Evolutionary conservation across 2,329 filamentous ascomycete species (phyloP), one percentile per base, ranked within the genome.

Genomic region (Colletotrichum filicis): DNA sequence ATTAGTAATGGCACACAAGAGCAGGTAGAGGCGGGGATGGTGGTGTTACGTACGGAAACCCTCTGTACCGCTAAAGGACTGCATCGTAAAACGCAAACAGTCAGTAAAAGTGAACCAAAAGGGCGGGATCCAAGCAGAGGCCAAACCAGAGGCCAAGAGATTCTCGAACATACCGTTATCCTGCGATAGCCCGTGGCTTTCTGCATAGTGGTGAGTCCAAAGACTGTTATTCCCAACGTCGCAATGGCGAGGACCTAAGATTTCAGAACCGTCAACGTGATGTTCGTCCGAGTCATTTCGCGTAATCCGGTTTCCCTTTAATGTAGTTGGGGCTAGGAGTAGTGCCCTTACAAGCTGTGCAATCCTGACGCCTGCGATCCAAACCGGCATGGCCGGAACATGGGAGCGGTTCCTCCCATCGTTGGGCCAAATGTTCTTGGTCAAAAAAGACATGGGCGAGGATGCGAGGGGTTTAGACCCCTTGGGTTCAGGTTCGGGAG

Each of bases 371-470:
- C 32, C 69, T 19, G 68, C 73, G 52, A 74, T 65, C 74, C 74
- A 75, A 4, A 74, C 73, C 49, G 74, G 73, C 73, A 74, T 75
- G 37, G 69, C 68, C 52, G 74, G 74, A n/a, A 75, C 53, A 37
- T 75, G 74, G 5, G 55, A 56, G 46, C 74, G 69, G 37, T 75
- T 73, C 60, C 73, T 74, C 60, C 74, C 74, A 69, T 75, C 74
- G 30, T 75, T 73, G 65, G 68, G 68, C 73, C 73, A 75, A 49
- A 74, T 73, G 32, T 74, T 75, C 56, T 58, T 72, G 24, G 68
- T 67, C 68, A 74, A 62, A 42, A 73, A 75, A 66, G 71, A 68
- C 71, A 74, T 62, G 60, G 65, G 37, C 63, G 68, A 63, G 66
- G 53, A 70, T 61, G 35, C 35, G 71, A 65, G 49, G 62, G 64